Evolutionary conservation across 1,139 yeast genomes (phyloP).

Genomic region (Saccharomyces hybrid): DNA sequence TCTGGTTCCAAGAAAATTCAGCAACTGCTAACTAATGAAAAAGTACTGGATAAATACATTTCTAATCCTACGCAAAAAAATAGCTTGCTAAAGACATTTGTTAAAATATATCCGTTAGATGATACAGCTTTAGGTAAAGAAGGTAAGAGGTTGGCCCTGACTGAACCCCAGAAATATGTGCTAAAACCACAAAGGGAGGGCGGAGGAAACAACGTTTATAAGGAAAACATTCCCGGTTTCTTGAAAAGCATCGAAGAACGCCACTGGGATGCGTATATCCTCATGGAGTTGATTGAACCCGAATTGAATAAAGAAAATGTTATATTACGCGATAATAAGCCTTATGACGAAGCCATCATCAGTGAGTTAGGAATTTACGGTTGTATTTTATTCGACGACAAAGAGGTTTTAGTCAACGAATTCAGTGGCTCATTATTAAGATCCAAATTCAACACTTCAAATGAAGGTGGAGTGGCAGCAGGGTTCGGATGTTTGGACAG

Average conservation of each 20-base stretch:
- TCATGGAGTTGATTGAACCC: constrained; percentile 88
- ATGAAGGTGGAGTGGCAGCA: constrained; percentile 98
- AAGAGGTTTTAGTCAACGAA: constrained; percentile 50
- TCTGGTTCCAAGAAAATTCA: constrained; percentile 91
- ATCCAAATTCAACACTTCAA: constrained; percentile 76
- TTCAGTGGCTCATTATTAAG: constrained; percentile 80
- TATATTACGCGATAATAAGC: constrained; percentile 58
- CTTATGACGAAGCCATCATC: constrained; percentile 60
- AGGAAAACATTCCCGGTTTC: constrained; percentile 71
- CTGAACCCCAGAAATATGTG: constrained; percentile 63
- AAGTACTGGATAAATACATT: constrained; percentile 43
- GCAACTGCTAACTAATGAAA: constrained; percentile 64
- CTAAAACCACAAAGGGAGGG: constrained; percentile 97
- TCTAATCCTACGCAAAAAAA: constrained; percentile 27
- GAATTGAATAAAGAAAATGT: constrained; percentile 52
- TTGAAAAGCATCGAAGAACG: constrained; percentile 51
- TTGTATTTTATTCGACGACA: constrained; percentile 63
- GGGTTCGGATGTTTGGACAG: constrained; percentile 97
- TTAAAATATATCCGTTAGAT: constrained; percentile 79
- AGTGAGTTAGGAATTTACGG: constrained; percentile 93
- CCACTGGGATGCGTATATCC: constrained; percentile 84
- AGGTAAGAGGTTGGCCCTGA: constrained; percentile 64
- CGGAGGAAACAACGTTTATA: constrained; percentile 85
- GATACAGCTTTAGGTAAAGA: constrained; percentile 51
- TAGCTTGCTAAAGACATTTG: constrained; percentile 57